Evolutionary conservation across 2,329 filamentous ascomycete genomes (phyloP), one percentile per base, ranked within the genome.

Genomic region (Colletotrichum sidae): DNA sequence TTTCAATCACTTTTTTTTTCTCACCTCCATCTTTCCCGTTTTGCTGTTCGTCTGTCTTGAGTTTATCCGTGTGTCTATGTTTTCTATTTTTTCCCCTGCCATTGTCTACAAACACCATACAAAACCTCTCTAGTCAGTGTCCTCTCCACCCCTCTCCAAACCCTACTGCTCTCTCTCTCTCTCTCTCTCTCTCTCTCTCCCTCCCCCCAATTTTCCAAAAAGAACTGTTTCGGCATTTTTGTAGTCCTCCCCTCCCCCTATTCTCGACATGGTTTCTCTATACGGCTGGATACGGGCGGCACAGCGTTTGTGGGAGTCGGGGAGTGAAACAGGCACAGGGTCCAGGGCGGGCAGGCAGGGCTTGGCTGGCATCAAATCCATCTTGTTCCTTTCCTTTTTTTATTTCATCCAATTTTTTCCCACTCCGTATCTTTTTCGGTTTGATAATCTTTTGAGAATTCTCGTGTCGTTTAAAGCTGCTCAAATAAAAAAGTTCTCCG

Each of bases 261-360:
- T 70, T 53, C 44, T 54, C 44, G 13, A 47, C 49, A 55, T 64
- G 58, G 59, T 47, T 50, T 38, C 8, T 49, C 51, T 53, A 58
- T 44, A 67, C 53, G 65, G 60, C 58, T 64, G 60, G 54, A 47
- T 49, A 61, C 65, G 60, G 67, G 65, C 65, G 67, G 67, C 67
- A 25, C 25, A 67, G 65, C 65, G 65, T 65, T 67, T 15, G 67
- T 67, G 65, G 65, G 67, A 68, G 67, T 68, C 67, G 65, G 67
- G 67, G 67, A 68, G 67, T 68, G 67, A 67, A 64, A 54, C 51
- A 51, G 34, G 47, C 13, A 17, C 4, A 39, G 47, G 39, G 34
- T 60, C 47, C 51, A 53, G 63, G 58, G 65, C 60, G 67, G 52
- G 60, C 59, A 56, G 58, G 62, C 58, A 17, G 65, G 60, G 65